A percentile compares a stretch with the other conserved stretches of the same genome.
phyloP scores from a whole-genome alignment of 345 rosid genomes.

The Ailanthus altissimus region DNA sequence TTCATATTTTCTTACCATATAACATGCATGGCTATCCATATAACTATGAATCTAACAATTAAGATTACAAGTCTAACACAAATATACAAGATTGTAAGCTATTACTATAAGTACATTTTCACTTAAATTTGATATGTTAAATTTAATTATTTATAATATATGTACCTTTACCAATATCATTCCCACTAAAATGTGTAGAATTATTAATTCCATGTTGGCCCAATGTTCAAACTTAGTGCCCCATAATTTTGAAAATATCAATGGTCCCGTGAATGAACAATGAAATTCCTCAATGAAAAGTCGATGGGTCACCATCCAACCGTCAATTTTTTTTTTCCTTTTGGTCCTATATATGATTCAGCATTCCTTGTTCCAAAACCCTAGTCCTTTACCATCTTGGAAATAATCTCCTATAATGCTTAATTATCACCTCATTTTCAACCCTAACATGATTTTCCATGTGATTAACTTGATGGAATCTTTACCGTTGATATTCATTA shows the following conservation, averaged over 20 bases:
- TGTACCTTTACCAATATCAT: too few species aligned
- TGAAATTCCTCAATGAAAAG: background rate
- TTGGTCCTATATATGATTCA: background rate
- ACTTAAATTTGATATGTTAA: too few species aligned
- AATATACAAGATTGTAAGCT: too few species aligned
- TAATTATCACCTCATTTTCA: background rate
- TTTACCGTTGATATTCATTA: background rate
- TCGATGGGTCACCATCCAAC: constrained; percentile 6
- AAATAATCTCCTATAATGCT: constrained; percentile 1
- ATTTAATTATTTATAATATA: too few species aligned
- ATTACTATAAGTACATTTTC: too few species aligned
- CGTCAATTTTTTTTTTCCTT: background rate
- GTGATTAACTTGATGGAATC: background rate
- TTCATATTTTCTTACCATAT: too few species aligned
- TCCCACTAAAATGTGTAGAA: background rate
- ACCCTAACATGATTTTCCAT: background rate
- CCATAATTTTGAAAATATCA: background rate
- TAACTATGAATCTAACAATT: too few species aligned
- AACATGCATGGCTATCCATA: too few species aligned
- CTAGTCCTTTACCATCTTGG: background rate
- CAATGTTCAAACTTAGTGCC: background rate
- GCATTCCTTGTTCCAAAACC: background rate
- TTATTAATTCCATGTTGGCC: background rate
- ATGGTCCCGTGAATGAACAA: constrained; percentile 6
- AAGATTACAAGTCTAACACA: too few species aligned